Evolutionary conservation across 345 rosid species (phyloP).

Genomic region (Syzygium oleosum): DNA sequence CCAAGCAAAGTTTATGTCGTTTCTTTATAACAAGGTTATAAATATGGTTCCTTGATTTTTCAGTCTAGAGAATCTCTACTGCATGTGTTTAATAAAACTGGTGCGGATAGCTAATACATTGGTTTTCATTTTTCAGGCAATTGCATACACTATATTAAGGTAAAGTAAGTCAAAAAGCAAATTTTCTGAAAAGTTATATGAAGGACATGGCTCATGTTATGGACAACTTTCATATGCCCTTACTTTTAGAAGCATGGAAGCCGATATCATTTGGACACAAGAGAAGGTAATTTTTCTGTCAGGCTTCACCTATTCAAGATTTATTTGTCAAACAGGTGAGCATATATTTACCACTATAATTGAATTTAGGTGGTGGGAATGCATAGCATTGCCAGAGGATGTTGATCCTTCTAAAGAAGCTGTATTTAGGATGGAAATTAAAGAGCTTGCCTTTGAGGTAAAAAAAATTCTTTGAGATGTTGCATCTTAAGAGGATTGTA

Average conservation of each 20-base stretch:
- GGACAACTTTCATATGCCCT: slow-evolving; percentile 17
- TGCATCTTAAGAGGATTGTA: background rate
- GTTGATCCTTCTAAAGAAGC: slow-evolving; percentile 58
- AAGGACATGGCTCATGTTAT: slow-evolving; percentile 11
- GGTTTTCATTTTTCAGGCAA: slow-evolving; percentile 38
- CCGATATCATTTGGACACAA: slow-evolving; percentile 81
- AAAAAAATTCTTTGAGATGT: background rate
- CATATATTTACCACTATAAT: background rate
- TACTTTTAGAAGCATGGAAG: slow-evolving; percentile 95
- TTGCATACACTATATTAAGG: slow-evolving; percentile 59
- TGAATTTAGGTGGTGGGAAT: slow-evolving; percentile 84
- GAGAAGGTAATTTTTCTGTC: slow-evolving; percentile 37
- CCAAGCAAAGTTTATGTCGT: too few species aligned
- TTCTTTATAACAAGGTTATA: background rate
- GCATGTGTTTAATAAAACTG: background rate
- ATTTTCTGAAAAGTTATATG: slow-evolving; percentile 5
- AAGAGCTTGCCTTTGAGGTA: slow-evolving; percentile 68
- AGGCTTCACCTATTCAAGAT: background rate
- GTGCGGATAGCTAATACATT: background rate
- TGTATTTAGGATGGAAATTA: slow-evolving; percentile 67
- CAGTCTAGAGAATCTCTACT: too few species aligned
- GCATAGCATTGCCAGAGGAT: slow-evolving; percentile 71
- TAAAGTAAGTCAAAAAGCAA: slow-evolving; percentile 61
- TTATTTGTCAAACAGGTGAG: background rate
- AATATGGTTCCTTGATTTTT: background rate